Conservation (phyloP, 2,329 filamentous ascomycete species). For the Cytospora piceicola region DNA sequence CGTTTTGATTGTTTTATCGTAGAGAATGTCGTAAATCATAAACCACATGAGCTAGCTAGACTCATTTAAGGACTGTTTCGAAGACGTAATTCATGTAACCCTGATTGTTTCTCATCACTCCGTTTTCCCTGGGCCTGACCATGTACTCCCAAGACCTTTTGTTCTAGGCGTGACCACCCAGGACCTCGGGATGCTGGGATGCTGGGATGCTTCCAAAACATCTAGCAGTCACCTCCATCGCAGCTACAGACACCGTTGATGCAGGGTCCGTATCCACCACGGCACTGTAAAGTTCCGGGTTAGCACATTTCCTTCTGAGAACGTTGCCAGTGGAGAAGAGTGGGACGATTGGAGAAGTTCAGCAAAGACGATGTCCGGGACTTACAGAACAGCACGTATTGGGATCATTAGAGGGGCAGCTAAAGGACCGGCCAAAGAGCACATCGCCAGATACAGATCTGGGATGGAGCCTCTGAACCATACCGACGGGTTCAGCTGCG, state of each 20-base stretch:
- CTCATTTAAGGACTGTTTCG: background rate
- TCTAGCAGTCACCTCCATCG: constrained; percentile 22
- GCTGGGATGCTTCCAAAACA: background rate
- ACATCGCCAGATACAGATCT: constrained; percentile 6
- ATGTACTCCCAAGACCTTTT: no score
- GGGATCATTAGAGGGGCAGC: constrained; percentile 11
- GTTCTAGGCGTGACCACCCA: no score
- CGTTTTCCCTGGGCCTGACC: background rate
- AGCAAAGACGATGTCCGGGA: background rate
- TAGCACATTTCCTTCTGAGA: background rate
- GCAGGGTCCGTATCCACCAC: constrained; percentile 22
- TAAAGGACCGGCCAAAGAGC: constrained; percentile 15
- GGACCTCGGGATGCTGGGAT: no score
- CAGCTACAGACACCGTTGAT: constrained; percentile 23
- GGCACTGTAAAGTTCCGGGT: constrained; percentile 3
- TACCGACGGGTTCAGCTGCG: constrained; percentile 12
- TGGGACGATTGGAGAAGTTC: no score
- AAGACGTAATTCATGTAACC: background rate
- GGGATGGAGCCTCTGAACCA: constrained; percentile 21
- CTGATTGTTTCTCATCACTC: background rate
- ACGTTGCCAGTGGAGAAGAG: no score
- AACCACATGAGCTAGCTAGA: background rate
- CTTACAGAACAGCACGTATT: constrained; percentile 25
- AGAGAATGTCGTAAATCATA: background rate
- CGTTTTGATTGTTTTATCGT: no score